Conservation (phyloP, 2,329 filamentous ascomycete species). For the Knufia petricola region DNA sequence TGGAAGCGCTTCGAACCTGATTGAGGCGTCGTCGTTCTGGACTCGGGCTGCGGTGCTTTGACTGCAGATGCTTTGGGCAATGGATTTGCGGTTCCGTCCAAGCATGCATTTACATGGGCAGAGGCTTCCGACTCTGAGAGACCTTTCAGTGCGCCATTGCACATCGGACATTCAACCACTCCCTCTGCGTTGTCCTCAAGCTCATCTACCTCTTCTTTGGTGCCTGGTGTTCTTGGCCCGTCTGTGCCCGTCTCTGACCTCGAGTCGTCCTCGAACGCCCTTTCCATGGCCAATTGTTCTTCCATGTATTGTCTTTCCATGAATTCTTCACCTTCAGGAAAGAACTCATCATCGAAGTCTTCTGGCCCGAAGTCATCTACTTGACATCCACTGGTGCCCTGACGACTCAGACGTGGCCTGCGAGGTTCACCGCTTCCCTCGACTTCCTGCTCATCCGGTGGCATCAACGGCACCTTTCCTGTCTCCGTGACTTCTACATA, state of each 20-base stretch:
- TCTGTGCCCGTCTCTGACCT: conserved; percentile 37
- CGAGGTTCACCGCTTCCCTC: not conserved
- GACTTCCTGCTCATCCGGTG: conserved; percentile 7
- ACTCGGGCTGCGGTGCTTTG: conserved; percentile 10
- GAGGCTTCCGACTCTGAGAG: conserved; percentile 54
- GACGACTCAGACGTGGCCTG: conserved; percentile 40
- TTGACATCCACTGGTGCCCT: conserved; percentile 34
- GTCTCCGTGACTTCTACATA: conserved; percentile 5
- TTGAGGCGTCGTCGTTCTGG: not conserved
- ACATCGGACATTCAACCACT: conserved; percentile 61
- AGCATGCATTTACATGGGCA: conserved; percentile 81
- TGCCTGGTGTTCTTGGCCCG: conserved; percentile 15
- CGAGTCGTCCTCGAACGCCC: conserved; percentile 40
- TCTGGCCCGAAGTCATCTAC: conserved; percentile 23
- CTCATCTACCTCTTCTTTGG: conserved; percentile 17
- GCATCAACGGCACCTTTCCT: conserved; percentile 20
- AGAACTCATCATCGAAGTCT: conserved; percentile 49
- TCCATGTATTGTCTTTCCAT: conserved; percentile 62
- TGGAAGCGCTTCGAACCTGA: conserved; percentile 49
- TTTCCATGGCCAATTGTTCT: conserved; percentile 51
- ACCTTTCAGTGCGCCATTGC: conserved; percentile 53
- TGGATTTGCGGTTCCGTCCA: conserved; percentile 68
- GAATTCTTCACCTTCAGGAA: conserved; percentile 54
- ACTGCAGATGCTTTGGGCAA: conserved; percentile 29
- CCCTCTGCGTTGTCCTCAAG: conserved; percentile 16